Conservation (phyloP, 441 rosid species). For the Gossypium aridum region DNA sequence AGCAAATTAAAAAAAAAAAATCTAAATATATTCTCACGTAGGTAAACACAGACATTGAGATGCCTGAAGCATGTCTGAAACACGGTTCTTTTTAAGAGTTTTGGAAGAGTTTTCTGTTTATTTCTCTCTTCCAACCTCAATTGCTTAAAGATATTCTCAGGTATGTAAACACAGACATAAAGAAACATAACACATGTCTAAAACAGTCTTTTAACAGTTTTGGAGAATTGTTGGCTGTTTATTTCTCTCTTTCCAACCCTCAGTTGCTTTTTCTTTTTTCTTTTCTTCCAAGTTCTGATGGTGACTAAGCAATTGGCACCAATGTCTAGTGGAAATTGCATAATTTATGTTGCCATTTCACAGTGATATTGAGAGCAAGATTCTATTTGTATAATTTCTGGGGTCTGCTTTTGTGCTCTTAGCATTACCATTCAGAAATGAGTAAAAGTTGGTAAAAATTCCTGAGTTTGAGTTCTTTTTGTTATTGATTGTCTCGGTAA, state of each 20-base stretch:
- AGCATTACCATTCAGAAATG: not conserved
- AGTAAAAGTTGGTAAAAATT: not conserved
- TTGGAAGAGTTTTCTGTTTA: not conserved
- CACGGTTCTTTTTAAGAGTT: not conserved
- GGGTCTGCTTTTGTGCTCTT: not conserved
- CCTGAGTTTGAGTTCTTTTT: constrained; percentile 4
- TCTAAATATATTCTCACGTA: not conserved
- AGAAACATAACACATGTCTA: not conserved
- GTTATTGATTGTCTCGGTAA: constrained; percentile 3
- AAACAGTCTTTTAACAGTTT: not conserved
- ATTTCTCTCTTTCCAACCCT: constrained; percentile 1
- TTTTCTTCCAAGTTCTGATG: not conserved
- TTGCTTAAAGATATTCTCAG: not conserved
- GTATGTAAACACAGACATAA: not conserved
- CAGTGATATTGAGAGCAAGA: not conserved
- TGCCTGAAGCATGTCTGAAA: not conserved
- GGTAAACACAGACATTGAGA: not conserved
- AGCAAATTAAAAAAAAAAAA: not conserved
- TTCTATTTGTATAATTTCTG: not conserved
- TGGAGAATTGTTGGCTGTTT: not conserved
- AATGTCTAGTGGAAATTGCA: not conserved
- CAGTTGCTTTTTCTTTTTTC: not conserved
- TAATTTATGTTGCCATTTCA: not conserved
- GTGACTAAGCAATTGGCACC: not conserved
- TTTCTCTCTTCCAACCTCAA: not conserved